A percentile compares a stretch with the other conserved stretches of the same genome.
phyloP scores from a whole-genome alignment of 345 rosid genomes.

The Aquilaria malaccensis region DNA sequence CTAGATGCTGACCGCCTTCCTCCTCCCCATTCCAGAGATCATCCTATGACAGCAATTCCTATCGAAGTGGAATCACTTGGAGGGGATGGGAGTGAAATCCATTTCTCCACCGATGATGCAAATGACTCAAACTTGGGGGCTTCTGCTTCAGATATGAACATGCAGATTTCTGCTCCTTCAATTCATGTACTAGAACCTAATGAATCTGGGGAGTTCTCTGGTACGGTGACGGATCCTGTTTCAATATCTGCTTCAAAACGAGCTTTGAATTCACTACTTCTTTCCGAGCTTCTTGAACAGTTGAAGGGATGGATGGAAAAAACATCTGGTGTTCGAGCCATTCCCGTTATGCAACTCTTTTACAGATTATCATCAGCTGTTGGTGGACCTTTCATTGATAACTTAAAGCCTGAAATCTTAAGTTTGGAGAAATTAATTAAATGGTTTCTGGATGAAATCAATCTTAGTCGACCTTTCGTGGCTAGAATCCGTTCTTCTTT shows the following conservation, averaged over 20 bases:
- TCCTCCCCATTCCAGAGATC: slow-evolving; percentile 90
- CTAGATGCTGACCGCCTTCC: slow-evolving; percentile 81
- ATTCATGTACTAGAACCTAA: slow-evolving; percentile 88
- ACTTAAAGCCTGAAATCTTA: slow-evolving; percentile 74
- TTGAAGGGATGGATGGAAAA: slow-evolving; percentile 93
- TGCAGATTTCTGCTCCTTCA: slow-evolving; percentile 71
- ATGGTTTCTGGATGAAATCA: slow-evolving; percentile 88
- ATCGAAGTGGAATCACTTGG: slow-evolving; percentile 89
- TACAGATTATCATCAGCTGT: slow-evolving; percentile 94
- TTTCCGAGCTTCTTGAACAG: slow-evolving; percentile 86
- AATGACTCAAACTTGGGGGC: slow-evolving; percentile 53
- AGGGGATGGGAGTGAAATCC: slow-evolving; percentile 74
- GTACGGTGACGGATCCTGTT: slow-evolving; percentile 60
- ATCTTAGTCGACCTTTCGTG: slow-evolving; percentile 61
- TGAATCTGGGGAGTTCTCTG: slow-evolving; percentile 76
- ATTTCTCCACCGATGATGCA: slow-evolving; percentile 65
- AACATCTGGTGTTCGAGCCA: slow-evolving; percentile 77
- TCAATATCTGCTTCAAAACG: slow-evolving; percentile 93
- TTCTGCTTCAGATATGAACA: slow-evolving; percentile 32
- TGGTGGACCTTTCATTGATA: slow-evolving; percentile 92
- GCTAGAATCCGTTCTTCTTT: slow-evolving; percentile 62
- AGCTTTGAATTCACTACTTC: slow-evolving; percentile 88
- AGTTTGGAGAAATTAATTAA: slow-evolving; percentile 77
- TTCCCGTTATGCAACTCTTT: slow-evolving; percentile 93
- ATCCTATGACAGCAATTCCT: slow-evolving; percentile 92